Evolutionary conservation across 345 rosid species (phyloP).

Genomic region (Linum tenue): DNA sequence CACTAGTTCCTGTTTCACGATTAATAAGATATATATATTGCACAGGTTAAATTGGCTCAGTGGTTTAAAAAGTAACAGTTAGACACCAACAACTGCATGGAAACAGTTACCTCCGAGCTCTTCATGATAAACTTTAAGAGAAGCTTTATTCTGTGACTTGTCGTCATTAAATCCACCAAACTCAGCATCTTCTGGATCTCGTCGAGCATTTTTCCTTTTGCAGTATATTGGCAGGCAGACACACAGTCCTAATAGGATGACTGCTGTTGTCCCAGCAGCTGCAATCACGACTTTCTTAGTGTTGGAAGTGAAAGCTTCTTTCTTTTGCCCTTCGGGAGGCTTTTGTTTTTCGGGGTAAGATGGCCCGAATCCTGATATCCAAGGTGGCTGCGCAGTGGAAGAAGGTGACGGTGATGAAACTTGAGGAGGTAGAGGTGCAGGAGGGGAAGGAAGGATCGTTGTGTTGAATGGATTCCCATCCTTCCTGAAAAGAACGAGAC

Average conservation of each 20-base stretch:
- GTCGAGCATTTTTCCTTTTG: conserved; percentile 24
- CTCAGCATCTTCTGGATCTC: conserved; percentile 20
- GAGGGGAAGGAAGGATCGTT: conserved; percentile 56
- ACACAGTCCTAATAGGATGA: conserved; percentile 33
- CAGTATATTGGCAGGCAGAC: conserved; percentile 40
- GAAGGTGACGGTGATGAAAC: conserved; percentile 47
- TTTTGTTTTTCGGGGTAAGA: conserved; percentile 23
- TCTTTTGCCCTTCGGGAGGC: conserved; percentile 23
- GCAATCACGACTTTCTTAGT: conserved; percentile 35
- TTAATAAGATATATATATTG: no score
- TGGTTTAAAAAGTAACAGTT: neutral
- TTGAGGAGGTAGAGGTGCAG: conserved; percentile 36
- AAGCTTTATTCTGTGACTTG: conserved; percentile 32
- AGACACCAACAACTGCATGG: conserved; percentile 3
- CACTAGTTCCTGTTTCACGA: no score
- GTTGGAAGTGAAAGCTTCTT: conserved; percentile 24
- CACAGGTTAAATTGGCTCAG: no score
- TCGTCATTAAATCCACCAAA: conserved; percentile 18
- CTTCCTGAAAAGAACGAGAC: conserved; percentile 41
- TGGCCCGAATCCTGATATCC: conserved; percentile 12
- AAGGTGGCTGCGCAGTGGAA: conserved; percentile 26
- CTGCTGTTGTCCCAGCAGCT: conserved; percentile 31
- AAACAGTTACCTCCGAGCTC: conserved; percentile 41
- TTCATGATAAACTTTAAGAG: conserved; percentile 18
- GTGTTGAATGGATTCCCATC: conserved; percentile 94